phyloP scores from a whole-genome alignment of 164 flowering plant species.

The Piper betle region DNA sequence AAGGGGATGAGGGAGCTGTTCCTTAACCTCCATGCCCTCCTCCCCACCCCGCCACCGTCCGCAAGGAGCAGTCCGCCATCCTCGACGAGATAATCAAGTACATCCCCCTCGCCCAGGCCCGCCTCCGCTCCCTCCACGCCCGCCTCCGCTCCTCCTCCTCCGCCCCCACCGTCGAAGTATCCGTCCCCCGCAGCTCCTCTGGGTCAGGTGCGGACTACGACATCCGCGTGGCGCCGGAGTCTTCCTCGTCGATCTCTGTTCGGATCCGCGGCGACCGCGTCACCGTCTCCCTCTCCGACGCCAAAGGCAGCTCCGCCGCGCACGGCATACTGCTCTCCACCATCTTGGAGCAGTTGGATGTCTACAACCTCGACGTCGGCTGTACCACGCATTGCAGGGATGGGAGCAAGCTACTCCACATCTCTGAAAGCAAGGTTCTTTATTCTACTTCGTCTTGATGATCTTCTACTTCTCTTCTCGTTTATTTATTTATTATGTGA shows the following conservation, averaged over 20 bases:
- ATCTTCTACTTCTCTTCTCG: background rate
- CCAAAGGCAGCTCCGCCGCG: slow-evolving; percentile 7
- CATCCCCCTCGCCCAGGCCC: slow-evolving; percentile 21
- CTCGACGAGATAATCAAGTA: slow-evolving; percentile 28
- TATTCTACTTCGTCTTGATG: too few species aligned
- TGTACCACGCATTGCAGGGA: slow-evolving; percentile 21
- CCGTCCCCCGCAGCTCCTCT: slow-evolving; percentile 3
- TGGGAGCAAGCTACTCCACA: slow-evolving; percentile 19
- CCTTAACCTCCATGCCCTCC: slow-evolving; percentile 18
- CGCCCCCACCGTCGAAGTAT: slow-evolving; percentile 1
- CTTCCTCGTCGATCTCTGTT: slow-evolving; percentile 14
- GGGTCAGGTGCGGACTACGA: slow-evolving; percentile 8
- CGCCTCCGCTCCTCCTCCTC: slow-evolving; percentile 1
- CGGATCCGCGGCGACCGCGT: slow-evolving; percentile 23
- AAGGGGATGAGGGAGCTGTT: slow-evolving; percentile 25
- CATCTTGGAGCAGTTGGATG: slow-evolving; percentile 16
- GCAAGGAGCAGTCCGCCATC: slow-evolving; percentile 23
- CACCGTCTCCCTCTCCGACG: slow-evolving; percentile 14
- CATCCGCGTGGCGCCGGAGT: slow-evolving; percentile 17
- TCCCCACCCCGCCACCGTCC: slow-evolving; percentile 22
- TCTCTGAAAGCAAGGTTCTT: slow-evolving; percentile 23
- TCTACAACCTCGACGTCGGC: slow-evolving; percentile 14
- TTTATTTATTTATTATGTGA: background rate
- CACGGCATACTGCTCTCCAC: slow-evolving; percentile 12
- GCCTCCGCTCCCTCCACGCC: slow-evolving; percentile 16